A percentile compares a stretch with the other conserved stretches of the same genome.
These are phyloP conservation scores for Sapria himalayana DNA, from an alignment of 345 rosid genomes.

Conservation along the genomic window DNA sequence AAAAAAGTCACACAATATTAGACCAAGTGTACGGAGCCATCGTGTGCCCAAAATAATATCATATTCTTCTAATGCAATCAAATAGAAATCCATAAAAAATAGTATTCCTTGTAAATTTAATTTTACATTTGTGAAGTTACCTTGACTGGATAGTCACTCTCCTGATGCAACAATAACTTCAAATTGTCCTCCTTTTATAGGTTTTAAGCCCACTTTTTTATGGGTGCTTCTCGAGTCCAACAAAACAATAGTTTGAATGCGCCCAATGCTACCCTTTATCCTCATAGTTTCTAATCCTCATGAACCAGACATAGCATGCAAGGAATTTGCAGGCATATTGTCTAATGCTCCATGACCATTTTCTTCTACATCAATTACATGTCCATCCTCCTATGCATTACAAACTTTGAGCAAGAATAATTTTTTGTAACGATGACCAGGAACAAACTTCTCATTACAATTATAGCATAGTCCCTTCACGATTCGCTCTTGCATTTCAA, in stretches of 20 bases:
- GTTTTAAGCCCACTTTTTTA: background rate
- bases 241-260: background rate
- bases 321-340: background rate
- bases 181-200: background rate
- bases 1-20: background rate
- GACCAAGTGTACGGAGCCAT: background rate
- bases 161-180: constrained; percentile 3
- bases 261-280: no score
- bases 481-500: background rate
- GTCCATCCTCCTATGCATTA: background rate
- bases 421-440: background rate
- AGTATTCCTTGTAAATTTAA: background rate
- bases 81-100: background rate
- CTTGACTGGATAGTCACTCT: background rate
- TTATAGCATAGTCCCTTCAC: background rate
- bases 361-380: no score
- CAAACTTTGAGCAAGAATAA: background rate
- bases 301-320: background rate
- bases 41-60: constrained; percentile 1
- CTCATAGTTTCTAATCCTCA: background rate
- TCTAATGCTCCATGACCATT: background rate
- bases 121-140: background rate
- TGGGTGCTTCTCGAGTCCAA: background rate
- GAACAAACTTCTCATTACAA: background rate
- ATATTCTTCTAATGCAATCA: background rate